Percentiles rank a stretch among this genome's conserved stretches.
Conservation (phyloP, 768 basidiomycete genomes). For the Boletellus ananiceps region DNA sequence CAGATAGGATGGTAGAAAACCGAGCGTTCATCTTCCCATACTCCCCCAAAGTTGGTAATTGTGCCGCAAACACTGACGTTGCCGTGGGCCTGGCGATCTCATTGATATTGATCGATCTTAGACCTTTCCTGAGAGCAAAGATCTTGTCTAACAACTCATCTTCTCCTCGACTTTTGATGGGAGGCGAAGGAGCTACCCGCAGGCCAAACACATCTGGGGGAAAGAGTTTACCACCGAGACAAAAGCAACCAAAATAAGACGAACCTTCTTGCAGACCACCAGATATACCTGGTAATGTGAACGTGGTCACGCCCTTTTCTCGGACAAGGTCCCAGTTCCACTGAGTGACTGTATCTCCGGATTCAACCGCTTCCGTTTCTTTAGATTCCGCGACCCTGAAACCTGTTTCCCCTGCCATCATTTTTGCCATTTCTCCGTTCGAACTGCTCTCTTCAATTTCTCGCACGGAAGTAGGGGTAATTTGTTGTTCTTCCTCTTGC, state of each 20-base stretch:
- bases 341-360: not conserved
- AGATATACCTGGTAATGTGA: not conserved
- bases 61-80: slow-evolving; percentile 31
- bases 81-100: slow-evolving; percentile 43
- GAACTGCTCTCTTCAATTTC: not conserved
- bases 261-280: slow-evolving; percentile 22
- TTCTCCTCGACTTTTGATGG: slow-evolving; percentile 37
- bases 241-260: slow-evolving; percentile 1
- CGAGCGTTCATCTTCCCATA: slow-evolving; percentile 43
- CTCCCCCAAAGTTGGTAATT: slow-evolving; percentile 50
- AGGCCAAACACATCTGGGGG: slow-evolving; percentile 57
- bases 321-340: not conserved
- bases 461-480: not conserved
- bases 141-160: slow-evolving; percentile 47
- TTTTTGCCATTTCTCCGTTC: not conserved
- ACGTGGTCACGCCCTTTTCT: not conserved
- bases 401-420: not conserved
- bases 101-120: slow-evolving; percentile 59
- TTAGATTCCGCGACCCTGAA: not conserved
- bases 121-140: slow-evolving; percentile 49
- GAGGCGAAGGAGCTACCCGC: slow-evolving; percentile 33
- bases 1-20: slow-evolving; percentile 43
- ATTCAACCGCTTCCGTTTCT: slow-evolving; percentile 1
- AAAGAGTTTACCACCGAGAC: slow-evolving; percentile 3
- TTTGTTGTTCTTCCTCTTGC: not conserved